Base-by-base conservation (phyloP, 805 yeast species). In the Hanseniaspora pseudoguilliermondii region DNA sequence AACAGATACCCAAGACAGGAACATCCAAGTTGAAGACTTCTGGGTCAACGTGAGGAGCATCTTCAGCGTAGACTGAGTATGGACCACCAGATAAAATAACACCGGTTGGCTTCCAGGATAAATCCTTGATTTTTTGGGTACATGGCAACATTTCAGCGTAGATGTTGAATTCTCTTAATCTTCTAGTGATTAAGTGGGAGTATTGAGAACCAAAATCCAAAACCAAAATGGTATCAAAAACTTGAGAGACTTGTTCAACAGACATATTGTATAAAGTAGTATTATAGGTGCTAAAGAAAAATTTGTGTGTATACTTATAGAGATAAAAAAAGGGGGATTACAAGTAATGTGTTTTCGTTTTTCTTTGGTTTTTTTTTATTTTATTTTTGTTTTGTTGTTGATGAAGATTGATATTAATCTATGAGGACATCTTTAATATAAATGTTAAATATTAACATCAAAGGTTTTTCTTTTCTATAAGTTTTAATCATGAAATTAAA, bases 91-190 rank as follows among this genome's bases (percentile, higher is more conserved):
- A 89, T 60, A 93, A 75, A 66, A 93, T 93, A 58, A 93, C 83
- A 74, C 98, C 98, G 70, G 83, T 86, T 63, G 98, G 98, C 69
- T 81, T 90, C 95, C 96, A 93, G 58, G 82, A 72, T 64, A 93
- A 79, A 63, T 91, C 97, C 55, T 84, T 69, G 68, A 93, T 91
- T 76, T 93, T 93, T 74, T 95, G 98, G 55, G 98, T 93, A 75
- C 98, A 93, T 63, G 98, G 98, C 61, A 93, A 80, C 98, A 93
- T 93, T 75, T 93, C 98, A 62, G 98, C 97, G 72, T 93, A 93
- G 62, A 93, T 91, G 71, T 93, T 89, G 77, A 90, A 86, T 72
- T 93, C 98, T 78, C 98, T 87, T 64, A 93, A 79, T 74, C 98
- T 86, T 74, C 98, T 85, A 59, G 97, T 90, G 70, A 93, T 89